Evolutionary conservation across 352 stramenopile species (phyloP), one percentile per base, ranked within the genome.

Genomic region (Globisporangium nagaii): DNA sequence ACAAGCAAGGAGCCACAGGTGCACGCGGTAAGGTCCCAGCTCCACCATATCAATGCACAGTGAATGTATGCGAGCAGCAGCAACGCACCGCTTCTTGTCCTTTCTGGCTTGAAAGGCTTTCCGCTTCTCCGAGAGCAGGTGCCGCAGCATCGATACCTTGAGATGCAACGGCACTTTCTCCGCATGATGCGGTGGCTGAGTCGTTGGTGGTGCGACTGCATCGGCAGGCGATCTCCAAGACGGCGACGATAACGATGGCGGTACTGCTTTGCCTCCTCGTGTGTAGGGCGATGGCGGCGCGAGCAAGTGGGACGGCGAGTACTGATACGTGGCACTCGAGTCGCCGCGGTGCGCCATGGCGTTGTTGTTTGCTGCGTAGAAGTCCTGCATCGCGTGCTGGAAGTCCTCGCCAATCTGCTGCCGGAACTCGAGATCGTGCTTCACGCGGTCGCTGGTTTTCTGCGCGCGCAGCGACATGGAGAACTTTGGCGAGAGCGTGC

Each of bases 41-140:
- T n/a, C n/a, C n/a, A n/a, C n/a, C n/a, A n/a, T n/a, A n/a, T n/a
- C n/a, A n/a, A n/a, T n/a, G n/a, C 15, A 7, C 7, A 28, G 6
- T 42, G 20, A 27, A 28, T 27, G 8, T 12, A 28, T 22, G 22
- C 12, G n/a, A n/a, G n/a, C n/a, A n/a, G n/a, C n/a, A n/a, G n/a
- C n/a, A n/a, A n/a, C 55, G 40, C 32, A 78, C 66, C 66, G 49
- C 46, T 64, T 66, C 22, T 50, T 70, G 41, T 71, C 73, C 53
- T 69, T 71, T 10, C 17, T 69, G 37, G 54, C 71, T 13, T 61
- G 79, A 39, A 86, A 87, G 22, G 56, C 27, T 41, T 75, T 76
- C 25, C 79, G 75, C 37, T 89, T 89, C 24, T 84, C 71, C 0
- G 73, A 87, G 8, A 89, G 37, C 3, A 89, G 47, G 6, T 86